Percentiles rank a stretch among this genome's conserved stretches.
Conservation (phyloP, 1,284 basidiomycete genomes). For the Erythrobasidium hasegawianum region DNA sequence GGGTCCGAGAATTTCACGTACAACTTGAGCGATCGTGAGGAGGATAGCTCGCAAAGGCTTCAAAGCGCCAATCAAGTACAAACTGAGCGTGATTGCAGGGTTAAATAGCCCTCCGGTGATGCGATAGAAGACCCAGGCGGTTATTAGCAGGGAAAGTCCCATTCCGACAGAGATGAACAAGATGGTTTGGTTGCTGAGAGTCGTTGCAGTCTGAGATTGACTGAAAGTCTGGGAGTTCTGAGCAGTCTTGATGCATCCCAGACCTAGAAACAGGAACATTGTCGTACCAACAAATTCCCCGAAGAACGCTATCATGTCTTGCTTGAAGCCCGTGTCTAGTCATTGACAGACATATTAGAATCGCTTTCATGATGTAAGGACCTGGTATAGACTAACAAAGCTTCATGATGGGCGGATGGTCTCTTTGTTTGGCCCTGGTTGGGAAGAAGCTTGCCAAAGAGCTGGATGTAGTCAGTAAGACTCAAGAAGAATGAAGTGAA, state of each 20-base stretch:
- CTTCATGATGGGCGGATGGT: too few species aligned
- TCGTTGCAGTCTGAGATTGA: slow-evolving; percentile 38
- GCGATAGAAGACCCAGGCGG: slow-evolving; percentile 61
- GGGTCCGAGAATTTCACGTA: slow-evolving; percentile 29
- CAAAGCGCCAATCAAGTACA: slow-evolving; percentile 52
- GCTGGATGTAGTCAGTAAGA: too few species aligned
- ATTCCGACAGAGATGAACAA: slow-evolving; percentile 62
- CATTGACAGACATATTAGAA: too few species aligned
- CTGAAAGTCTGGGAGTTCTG: slow-evolving; percentile 19
- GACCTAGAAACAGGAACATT: slow-evolving; percentile 33
- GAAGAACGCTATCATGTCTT: slow-evolving; percentile 31
- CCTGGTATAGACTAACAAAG: too few species aligned
- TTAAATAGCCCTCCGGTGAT: slow-evolving; percentile 35
- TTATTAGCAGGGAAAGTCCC: slow-evolving; percentile 64
- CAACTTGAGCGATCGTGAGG: slow-evolving; percentile 51
- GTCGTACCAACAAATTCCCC: slow-evolving; percentile 40
- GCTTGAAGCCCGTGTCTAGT: slow-evolving; percentile 33
- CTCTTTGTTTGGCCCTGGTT: too few species aligned
- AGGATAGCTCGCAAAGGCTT: slow-evolving; percentile 50
- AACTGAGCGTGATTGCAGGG: slow-evolving; percentile 50
- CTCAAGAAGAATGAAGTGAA: too few species aligned
- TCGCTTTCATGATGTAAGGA: too few species aligned
- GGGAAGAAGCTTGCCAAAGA: too few species aligned
- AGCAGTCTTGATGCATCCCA: slow-evolving; percentile 35
- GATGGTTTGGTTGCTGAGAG: slow-evolving; percentile 45